phyloP scores from a whole-genome alignment of 352 stramenopile species.

The Phytophthora sp. region DNA sequence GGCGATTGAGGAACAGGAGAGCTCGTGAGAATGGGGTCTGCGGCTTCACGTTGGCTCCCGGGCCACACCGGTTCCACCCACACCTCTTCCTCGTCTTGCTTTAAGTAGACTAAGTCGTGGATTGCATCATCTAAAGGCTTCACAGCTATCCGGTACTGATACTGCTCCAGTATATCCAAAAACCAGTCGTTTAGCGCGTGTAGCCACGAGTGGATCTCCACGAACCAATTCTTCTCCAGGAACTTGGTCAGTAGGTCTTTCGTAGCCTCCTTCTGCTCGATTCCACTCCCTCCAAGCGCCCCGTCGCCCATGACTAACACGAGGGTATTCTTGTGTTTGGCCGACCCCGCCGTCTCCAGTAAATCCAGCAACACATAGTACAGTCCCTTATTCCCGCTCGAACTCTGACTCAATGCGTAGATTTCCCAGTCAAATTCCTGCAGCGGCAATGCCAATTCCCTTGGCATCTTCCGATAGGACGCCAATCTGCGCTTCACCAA shows the following conservation, averaged over 20 bases:
- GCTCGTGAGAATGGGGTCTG: conserved; percentile 1
- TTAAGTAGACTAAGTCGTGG: conserved; percentile 31
- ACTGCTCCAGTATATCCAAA: conserved; percentile 37
- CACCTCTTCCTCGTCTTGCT: conserved; percentile 31
- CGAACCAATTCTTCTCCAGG: conserved; percentile 41
- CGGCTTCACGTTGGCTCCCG: conserved; percentile 13
- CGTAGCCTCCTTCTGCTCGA: conserved; percentile 38
- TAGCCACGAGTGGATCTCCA: conserved; percentile 53
- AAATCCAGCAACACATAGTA: conserved; percentile 43
- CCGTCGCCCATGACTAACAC: conserved; percentile 51
- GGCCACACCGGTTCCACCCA: conserved; percentile 29
- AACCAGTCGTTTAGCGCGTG: conserved; percentile 40
- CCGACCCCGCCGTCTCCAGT: conserved; percentile 23
- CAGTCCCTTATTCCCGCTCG: conserved; percentile 38
- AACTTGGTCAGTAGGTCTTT: conserved; percentile 39
- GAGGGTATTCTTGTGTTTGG: conserved; percentile 41
- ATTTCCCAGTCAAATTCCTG: conserved; percentile 36
- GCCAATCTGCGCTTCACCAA: conserved; percentile 25
- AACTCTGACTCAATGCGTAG: conserved; percentile 35
- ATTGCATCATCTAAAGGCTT: conserved; percentile 42
- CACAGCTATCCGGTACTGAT: conserved; percentile 29
- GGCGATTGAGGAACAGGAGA: conserved; percentile 4
- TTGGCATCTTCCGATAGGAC: conserved; percentile 43
- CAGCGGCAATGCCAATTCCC: conserved; percentile 26
- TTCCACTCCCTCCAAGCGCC: conserved; percentile 36